These are phyloP conservation scores for Puccinia hordei DNA, from an alignment of 1,284 basidiomycete species.

Conservation along the genomic window DNA sequence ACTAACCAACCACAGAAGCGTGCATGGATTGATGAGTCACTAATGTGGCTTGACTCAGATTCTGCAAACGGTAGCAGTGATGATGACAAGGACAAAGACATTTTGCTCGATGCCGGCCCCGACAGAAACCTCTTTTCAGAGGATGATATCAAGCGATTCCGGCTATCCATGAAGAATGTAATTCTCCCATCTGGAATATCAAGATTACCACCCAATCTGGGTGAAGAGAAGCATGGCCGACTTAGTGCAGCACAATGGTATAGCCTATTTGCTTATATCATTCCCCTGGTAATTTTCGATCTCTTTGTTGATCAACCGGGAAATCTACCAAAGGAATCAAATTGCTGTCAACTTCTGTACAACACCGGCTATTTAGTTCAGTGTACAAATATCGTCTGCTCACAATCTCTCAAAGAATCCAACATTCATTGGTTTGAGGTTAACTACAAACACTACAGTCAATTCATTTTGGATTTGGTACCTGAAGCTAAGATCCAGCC, in stretches of 20 bases:
- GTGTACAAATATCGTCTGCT: slow-evolving; percentile 23
- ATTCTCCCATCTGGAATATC: slow-evolving; percentile 7
- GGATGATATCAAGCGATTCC: background rate
- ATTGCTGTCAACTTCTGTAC: background rate
- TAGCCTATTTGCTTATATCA: slow-evolving; percentile 10
- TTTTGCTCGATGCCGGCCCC: background rate
- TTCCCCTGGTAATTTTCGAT: background rate
- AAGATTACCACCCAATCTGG: background rate
- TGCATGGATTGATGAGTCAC: background rate
- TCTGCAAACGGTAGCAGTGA: background rate
- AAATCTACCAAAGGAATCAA: slow-evolving; percentile 15
- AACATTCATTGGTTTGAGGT: slow-evolving; percentile 10
- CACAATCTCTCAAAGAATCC: background rate
- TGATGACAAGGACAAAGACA: background rate
- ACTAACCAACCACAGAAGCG: background rate
- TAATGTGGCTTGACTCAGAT: background rate
- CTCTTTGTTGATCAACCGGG: slow-evolving; percentile 7
- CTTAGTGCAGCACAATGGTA: slow-evolving; percentile 29
- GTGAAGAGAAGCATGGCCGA: slow-evolving; percentile 6
- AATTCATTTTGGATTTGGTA: background rate
- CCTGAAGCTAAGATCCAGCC: slow-evolving; percentile 6
- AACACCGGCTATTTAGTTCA: background rate
- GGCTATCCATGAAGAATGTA: background rate
- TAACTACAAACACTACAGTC: background rate
- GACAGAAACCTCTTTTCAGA: slow-evolving; percentile 4